Percentiles rank a stretch among this genome's conserved stretches.
Conservation (phyloP, 2,329 filamentous ascomycete species). For the Penicillium sp. region DNA sequence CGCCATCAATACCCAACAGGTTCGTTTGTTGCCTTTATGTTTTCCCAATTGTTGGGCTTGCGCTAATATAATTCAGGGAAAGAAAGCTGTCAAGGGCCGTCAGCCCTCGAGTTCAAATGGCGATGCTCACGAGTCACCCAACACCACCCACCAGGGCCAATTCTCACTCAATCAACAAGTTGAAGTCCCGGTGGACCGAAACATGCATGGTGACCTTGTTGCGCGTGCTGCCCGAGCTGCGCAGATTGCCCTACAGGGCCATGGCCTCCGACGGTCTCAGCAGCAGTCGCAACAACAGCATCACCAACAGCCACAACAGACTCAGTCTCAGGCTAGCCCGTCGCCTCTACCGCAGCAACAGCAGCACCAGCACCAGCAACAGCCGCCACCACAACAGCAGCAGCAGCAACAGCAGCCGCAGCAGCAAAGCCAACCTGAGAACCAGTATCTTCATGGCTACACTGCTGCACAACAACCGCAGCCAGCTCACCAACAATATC, state of each 20-base stretch:
- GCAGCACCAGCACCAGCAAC: slow-evolving; percentile 30
- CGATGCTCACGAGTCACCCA: slow-evolving; percentile 38
- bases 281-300: slow-evolving; percentile 34
- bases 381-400: slow-evolving; percentile 21
- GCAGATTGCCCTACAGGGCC: slow-evolving; percentile 49
- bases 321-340: slow-evolving; percentile 14
- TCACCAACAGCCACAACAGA: slow-evolving; percentile 34
- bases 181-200: slow-evolving; percentile 42
- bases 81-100: slow-evolving; percentile 42
- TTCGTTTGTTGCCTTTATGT: slow-evolving; percentile 25
- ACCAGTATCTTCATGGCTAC: slow-evolving; percentile 38
- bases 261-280: slow-evolving; percentile 39
- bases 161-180: slow-evolving; percentile 43
- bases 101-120: slow-evolving; percentile 39
- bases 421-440: slow-evolving; percentile 27
- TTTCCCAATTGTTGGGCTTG: not conserved
- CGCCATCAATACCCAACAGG: slow-evolving; percentile 49
- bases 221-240: slow-evolving; percentile 50
- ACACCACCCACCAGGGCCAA: slow-evolving; percentile 43
- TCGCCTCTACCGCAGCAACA: slow-evolving; percentile 29
- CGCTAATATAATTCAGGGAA: slow-evolving; percentile 34
- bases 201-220: slow-evolving; percentile 48
- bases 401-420: slow-evolving; percentile 22
- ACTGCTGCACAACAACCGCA: slow-evolving; percentile 36
- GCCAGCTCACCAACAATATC: slow-evolving; percentile 33